Conservation (phyloP, 2,329 filamentous ascomycete genomes). For the Scortechinia acanthostroma region DNA sequence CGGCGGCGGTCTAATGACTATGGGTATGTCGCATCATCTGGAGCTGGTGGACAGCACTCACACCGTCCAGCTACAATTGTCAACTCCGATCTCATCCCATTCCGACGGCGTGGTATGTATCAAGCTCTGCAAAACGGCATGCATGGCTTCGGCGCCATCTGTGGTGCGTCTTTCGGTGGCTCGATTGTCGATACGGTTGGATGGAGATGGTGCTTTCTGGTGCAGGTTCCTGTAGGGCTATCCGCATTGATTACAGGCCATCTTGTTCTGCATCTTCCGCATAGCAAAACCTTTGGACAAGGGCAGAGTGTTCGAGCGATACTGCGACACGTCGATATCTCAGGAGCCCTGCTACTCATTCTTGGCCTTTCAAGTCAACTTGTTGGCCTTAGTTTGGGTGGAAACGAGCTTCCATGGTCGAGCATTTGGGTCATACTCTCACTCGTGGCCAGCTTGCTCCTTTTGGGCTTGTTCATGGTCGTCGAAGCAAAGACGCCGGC, state of each 20-base stretch:
- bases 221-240: slow-evolving; percentile 52
- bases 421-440: slow-evolving; percentile 36
- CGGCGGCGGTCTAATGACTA: slow-evolving; percentile 62
- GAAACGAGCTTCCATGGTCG: slow-evolving; percentile 44
- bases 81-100: slow-evolving; percentile 58
- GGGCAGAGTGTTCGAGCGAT: slow-evolving; percentile 19
- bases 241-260: slow-evolving; percentile 44
- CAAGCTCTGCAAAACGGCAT: slow-evolving; percentile 53
- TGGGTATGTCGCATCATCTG: slow-evolving; percentile 42
- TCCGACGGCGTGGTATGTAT: slow-evolving; percentile 46
- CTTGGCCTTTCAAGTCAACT: slow-evolving; percentile 49
- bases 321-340: slow-evolving; percentile 49
- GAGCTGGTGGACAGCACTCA: slow-evolving; percentile 14
- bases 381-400: slow-evolving; percentile 43
- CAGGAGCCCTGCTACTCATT: slow-evolving; percentile 47
- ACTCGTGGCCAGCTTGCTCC: slow-evolving; percentile 29
- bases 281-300: slow-evolving; percentile 14
- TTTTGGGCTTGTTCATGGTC: slow-evolving; percentile 34
- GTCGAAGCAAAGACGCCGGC: slow-evolving; percentile 40
- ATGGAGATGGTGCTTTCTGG: slow-evolving; percentile 62
- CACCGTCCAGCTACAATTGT: slow-evolving; percentile 42
- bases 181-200: slow-evolving; percentile 56
- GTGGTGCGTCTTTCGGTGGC: slow-evolving; percentile 58
- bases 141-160: slow-evolving; percentile 53
- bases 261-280: slow-evolving; percentile 39